Evolutionary conservation across 2,329 filamentous ascomycete species (phyloP).

Genomic region (Diaporthe australafricana): DNA sequence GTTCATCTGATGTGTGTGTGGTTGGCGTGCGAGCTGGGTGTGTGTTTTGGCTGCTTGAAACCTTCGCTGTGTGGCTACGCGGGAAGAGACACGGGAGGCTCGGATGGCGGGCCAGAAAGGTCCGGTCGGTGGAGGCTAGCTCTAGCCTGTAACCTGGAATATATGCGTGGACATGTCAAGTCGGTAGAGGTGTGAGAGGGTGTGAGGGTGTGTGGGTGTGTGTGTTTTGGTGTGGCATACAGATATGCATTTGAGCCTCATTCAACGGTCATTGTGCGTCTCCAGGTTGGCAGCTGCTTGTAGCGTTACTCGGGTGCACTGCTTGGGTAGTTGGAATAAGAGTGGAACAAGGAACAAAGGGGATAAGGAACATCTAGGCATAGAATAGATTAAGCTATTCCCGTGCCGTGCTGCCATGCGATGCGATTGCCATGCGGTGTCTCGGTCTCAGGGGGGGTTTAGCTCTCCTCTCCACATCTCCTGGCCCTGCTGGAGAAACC

Average conservation of each 20-base stretch:
- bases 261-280: neutral
- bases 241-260: neutral
- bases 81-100: constrained; percentile 10
- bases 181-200: too few relatives aligned
- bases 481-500: constrained; percentile 17
- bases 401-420: neutral
- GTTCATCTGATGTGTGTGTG: constrained; percentile 13
- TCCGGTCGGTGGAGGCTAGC: neutral
- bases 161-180: too few relatives aligned
- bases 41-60: constrained; percentile 26
- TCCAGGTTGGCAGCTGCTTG: neutral
- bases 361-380: neutral
- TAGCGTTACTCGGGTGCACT: neutral
- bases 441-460: constrained; percentile 8
- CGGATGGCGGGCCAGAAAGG: constrained; percentile 18
- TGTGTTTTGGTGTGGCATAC: neutral
- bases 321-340: neutral
- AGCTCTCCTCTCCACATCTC: constrained; percentile 1
- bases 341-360: too few relatives aligned
- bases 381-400: neutral
- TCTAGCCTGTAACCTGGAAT: too few relatives aligned
- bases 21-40: neutral
- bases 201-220: too few relatives aligned
- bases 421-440: constrained; percentile 1
- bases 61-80: constrained; percentile 15